Base-by-base conservation (phyloP, 257 asterid species). In the Fraxinus cuspidata region DNA sequence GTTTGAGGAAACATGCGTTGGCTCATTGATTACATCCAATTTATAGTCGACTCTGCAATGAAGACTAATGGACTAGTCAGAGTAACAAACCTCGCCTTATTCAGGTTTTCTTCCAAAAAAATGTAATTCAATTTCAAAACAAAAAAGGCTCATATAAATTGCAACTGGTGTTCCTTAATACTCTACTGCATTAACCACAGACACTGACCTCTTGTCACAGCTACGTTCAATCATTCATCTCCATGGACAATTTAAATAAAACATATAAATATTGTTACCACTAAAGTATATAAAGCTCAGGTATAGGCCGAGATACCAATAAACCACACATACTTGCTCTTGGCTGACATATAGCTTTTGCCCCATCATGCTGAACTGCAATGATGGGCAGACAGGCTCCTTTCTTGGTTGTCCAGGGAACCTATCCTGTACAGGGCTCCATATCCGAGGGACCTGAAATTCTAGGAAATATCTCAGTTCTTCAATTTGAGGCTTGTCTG, bases 291-390 rank as follows among this genome's bases (percentile, higher is more conserved):
- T 53, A 19, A 19, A 16, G 21, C 19, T 53, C 64, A 0, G n/a
- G 5, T n/a, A 21, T n/a, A 19, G 19, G 19, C 3, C 13, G 53
- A 25, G 63, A 44, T 70, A 72, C 38, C 49, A 40, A 74, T 32
- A 40, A 40, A 18, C 23, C 23, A 23, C 28, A 83, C 91, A 3
- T 86, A 91, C 97, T 83, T 93, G 97, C 72, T 88, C 96, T 80
- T 86, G 97, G 91, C 94, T 88, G 80, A 93, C 90, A 11, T 88
- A 91, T 67, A 93, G 92, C 82, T 91, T 93, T 79, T 90, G 96
- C 16, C 97, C 97, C 97, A 93, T 93, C 94, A 93, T 90, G 85
- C 97, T 93, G 82, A 93, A 93, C 81, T 91, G 97, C 79, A 93
- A 81, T 5, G 96, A 86, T 7, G 92, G 96, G 80, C 96, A 93